Base-by-base conservation (phyloP, 1,139 yeast species). In the Saccharomyces hybrid region DNA sequence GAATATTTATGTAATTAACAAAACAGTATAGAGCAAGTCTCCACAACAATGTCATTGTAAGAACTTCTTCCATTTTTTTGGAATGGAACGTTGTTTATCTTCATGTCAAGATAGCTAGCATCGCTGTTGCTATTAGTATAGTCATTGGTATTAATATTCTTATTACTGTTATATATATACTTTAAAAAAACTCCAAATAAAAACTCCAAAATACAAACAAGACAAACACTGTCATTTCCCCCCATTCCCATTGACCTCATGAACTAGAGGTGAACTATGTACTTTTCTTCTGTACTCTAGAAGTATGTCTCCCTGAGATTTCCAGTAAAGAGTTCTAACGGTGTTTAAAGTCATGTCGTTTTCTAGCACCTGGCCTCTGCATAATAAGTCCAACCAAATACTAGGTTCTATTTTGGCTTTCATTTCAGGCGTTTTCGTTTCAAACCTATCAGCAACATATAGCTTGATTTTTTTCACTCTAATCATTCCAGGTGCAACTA, bases 251-350 rank as follows among this genome's bases (percentile, higher is more conserved):
- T 19, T 38, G 7, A 38, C 44, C 13, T 38, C 44, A 9, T 38
- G 44, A 9, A 38, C 13, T 13, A 38, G 9, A 4, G 44, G 44
- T 6, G 44, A 38, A 38, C 5, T 38, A 38, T 38, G 44, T 8
- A 38, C 44, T 52, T 73, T 77, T 51, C 81, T 69, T 61, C 84
- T 74, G 64, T 83, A 86, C 50, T 74, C 70, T 46, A 88, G 69
- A 49, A 82, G 81, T 38, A 90, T 83, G 63, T 90, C 97, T 13
- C 93, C 84, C 60, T 88, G 86, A 47, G 86, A 80, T 67, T 88
- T 86, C 98, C 98, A 91, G 23, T 87, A 78, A 53, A 83, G 77
- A 1, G 96, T 86, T 65, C 93, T 82, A 26, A 90, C 81, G 0
- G 97, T 86, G 47, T 88, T 88, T 58, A 91, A 74, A 0, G 98